phyloP scores from a whole-genome alignment of 192 early-diverging fungal genomes.

The Coemansia sp. region DNA sequence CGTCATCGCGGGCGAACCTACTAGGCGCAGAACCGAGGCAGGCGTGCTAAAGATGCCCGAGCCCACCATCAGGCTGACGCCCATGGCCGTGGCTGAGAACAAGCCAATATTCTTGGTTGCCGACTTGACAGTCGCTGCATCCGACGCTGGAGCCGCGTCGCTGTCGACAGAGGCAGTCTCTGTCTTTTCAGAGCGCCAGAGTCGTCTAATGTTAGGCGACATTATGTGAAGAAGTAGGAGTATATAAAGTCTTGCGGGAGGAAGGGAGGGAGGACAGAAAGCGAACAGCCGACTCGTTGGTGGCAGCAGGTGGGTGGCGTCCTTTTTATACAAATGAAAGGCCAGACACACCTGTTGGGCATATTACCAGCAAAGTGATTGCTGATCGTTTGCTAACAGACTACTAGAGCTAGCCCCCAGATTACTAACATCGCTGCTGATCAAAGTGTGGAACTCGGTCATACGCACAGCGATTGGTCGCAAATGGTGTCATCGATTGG shows the following conservation, averaged over 20 bases:
- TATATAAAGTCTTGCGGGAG: not conserved
- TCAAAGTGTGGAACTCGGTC: slow-evolving; percentile 1
- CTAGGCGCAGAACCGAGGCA: slow-evolving; percentile 65
- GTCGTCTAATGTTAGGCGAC: not conserved
- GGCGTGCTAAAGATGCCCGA: slow-evolving; percentile 84
- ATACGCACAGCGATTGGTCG: not conserved
- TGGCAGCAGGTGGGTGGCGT: not conserved
- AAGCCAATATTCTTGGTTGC: slow-evolving; percentile 50
- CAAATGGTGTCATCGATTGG: not conserved
- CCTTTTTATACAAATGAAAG: slow-evolving; percentile 1
- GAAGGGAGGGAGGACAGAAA: not conserved
- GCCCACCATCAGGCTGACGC: slow-evolving; percentile 78
- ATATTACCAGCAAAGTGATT: not conserved
- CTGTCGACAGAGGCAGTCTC: not conserved
- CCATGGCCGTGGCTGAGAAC: slow-evolving; percentile 69
- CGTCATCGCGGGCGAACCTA: slow-evolving; percentile 70
- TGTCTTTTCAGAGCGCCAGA: slow-evolving; percentile 9
- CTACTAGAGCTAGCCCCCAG: slow-evolving; percentile 2
- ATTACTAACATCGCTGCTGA: not conserved
- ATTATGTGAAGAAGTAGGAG: not conserved
- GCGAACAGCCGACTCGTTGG: not conserved
- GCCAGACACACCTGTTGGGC: not conserved
- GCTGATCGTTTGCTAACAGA: not conserved
- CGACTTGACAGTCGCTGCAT: not conserved
- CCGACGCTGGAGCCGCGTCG: not conserved